Evolutionary conservation across 2,329 filamentous ascomycete genomes (phyloP).

Genomic region (Falciphora oryzae): DNA sequence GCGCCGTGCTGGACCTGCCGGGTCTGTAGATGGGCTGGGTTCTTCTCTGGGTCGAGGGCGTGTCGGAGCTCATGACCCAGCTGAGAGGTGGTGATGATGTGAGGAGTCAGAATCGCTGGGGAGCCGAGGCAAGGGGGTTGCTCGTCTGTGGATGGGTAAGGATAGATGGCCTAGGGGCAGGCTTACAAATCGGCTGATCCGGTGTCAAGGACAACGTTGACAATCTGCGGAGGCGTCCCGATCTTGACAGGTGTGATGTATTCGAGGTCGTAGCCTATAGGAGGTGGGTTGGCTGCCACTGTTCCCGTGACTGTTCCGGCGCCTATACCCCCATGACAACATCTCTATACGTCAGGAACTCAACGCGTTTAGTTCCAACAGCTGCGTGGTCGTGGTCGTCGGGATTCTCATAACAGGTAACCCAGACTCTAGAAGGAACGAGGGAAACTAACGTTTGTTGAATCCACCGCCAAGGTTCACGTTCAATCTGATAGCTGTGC

Average conservation of each 20-base stretch:
- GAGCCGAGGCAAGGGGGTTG: background rate
- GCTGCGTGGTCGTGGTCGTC: background rate
- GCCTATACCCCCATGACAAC: slow-evolving; percentile 2
- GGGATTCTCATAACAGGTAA: too few species aligned
- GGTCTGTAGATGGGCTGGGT: slow-evolving; percentile 34
- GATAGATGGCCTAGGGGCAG: background rate
- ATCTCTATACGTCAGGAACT: background rate
- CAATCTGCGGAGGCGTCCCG: slow-evolving; percentile 18
- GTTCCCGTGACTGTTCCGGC: background rate
- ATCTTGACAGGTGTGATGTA: slow-evolving; percentile 29
- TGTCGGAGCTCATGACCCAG: slow-evolving; percentile 38
- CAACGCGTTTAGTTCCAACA: background rate
- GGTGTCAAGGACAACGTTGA: slow-evolving; percentile 13
- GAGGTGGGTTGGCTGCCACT: slow-evolving; percentile 18
- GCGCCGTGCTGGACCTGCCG: slow-evolving; percentile 30
- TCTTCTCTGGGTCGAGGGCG: slow-evolving; percentile 24
- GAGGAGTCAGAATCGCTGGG: background rate
- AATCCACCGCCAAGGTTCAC: background rate
- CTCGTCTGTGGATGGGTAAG: background rate
- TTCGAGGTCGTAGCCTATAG: slow-evolving; percentile 14
- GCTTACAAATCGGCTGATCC: slow-evolving; percentile 19
- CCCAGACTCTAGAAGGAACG: too few species aligned
- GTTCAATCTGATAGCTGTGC: slow-evolving; percentile 17
- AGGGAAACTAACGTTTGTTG: background rate
- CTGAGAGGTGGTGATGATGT: background rate